A percentile compares a stretch with the other conserved stretches of the same genome.
These are phyloP conservation scores for Hortiboletus flavorubellus DNA, from an alignment of 768 basidiomycete genomes.

Conservation along the genomic window DNA sequence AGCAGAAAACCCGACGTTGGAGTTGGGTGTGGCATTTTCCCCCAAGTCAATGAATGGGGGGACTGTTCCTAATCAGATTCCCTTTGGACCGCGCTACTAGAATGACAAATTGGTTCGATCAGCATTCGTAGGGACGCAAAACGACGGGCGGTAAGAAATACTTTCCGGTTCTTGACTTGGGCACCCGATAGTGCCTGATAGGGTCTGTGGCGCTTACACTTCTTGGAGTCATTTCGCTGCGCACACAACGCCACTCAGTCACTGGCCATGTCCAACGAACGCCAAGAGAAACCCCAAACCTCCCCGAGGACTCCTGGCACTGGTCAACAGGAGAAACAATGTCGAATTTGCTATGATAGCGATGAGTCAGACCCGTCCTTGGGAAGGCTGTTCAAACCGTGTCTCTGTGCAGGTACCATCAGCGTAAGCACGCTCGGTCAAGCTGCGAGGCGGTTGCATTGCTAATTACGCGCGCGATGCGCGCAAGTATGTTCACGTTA, in stretches of 20 bases:
- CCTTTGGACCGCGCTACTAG: neutral
- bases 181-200: conserved; percentile 1
- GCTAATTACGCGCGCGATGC: conserved; percentile 18
- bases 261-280: conserved; percentile 16
- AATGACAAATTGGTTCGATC: neutral
- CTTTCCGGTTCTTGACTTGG: neutral
- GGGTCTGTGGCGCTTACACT: neutral
- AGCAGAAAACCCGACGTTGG: neutral
- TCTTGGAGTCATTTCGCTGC: neutral
- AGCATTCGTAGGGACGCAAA: neutral
- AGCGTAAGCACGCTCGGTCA: conserved; percentile 40
- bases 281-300: conserved; percentile 7
- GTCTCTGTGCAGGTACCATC: conserved; percentile 69
- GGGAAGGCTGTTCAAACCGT: conserved; percentile 78
- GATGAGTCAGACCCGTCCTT: conserved; percentile 53
- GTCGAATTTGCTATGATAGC: conserved; percentile 82
- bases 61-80: conserved; percentile 12
- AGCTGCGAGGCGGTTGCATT: conserved; percentile 7
- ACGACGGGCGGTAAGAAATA: conserved; percentile 4
- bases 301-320: conserved; percentile 13
- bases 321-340: conserved; percentile 54
- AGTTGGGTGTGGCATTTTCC: no score
- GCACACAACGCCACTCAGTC: neutral
- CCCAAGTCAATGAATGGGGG: neutral
- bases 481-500: conserved; percentile 70